Conservation (phyloP, 768 basidiomycete genomes). For the Boletus coccyginus region DNA sequence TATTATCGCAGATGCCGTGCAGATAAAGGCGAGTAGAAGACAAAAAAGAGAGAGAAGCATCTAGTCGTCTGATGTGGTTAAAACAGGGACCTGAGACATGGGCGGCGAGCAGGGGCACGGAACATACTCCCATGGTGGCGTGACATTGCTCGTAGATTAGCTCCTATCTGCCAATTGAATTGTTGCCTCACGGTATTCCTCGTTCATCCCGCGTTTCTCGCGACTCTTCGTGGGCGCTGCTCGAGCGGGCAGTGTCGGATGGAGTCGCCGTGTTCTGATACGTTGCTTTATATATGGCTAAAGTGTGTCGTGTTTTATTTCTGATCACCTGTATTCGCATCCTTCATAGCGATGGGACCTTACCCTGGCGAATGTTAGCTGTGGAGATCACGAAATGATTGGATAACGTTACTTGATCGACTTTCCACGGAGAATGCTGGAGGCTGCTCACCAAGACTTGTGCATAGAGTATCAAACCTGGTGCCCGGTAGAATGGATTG, state of each 20-base stretch:
- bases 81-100: conserved; percentile 31
- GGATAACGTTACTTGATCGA: neutral
- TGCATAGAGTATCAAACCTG: neutral
- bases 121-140: conserved; percentile 23
- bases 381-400: neutral
- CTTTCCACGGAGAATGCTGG: neutral
- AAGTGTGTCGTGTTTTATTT: neutral
- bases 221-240: neutral
- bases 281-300: neutral
- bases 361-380: neutral
- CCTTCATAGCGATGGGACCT: too few relatives aligned
- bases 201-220: neutral
- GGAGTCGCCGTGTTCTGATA: neutral
- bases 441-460: neutral
- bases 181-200: neutral
- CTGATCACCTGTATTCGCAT: neutral
- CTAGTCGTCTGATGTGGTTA: neutral
- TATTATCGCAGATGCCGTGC: conserved; percentile 45
- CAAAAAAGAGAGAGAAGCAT: neutral
- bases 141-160: neutral
- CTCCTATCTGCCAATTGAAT: neutral
- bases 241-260: neutral
- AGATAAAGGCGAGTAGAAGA: conserved; percentile 29
- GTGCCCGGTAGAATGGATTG: neutral
- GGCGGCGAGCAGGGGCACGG: conserved; percentile 30